Evolutionary conservation across 176 grass and related monocot genomes (phyloP), one percentile per base, ranked within the genome.

Genomic region (Zizania latifolia): DNA sequence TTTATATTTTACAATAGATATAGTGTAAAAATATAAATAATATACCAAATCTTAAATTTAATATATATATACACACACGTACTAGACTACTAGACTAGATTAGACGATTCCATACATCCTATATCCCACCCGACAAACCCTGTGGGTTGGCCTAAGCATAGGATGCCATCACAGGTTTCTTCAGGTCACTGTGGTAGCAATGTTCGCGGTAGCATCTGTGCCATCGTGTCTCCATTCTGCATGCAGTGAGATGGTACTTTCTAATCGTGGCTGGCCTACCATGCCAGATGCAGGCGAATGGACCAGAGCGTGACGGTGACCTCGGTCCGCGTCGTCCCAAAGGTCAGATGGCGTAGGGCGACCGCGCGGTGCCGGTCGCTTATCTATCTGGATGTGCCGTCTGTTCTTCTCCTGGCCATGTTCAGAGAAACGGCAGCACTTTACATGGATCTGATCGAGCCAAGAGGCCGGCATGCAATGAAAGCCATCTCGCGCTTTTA

Each of bases 351-450:
- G 23, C 40, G 40, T 30, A 19, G 23, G 8, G n/a, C 44, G 41
- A 70, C 64, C 64, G 37, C 62, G 37, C 7, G 35, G 29, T 15
- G 66, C 55, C 55, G 40, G 1, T 54, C 6, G 75, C 46, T 22
- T 32, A n/a, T n/a, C n/a, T 54, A 14, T 28, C n/a, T 19, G 77
- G 41, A 29, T 39, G 68, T 38, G 62, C 24, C 62, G 57, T 69
- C 24, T 76, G 63, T 39, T 58, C 17, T 41, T 4, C 2, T 4
- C 58, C 55, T 60, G 74, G 40, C 72, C 74, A 54, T 65, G 33
- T 78, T 71, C 74, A 63, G 55, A 31, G 65, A 36, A 77, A 50
- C n/a, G n/a, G n/a, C n/a, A n/a, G n/a, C n/a, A n/a, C n/a, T n/a
- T 45, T 6, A 43, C 39, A 21, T 77, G n/a, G 36, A 13, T 39